Evolutionary conservation across 345 rosid genomes (phyloP).

Genomic region (Aquilaria sinensis): DNA sequence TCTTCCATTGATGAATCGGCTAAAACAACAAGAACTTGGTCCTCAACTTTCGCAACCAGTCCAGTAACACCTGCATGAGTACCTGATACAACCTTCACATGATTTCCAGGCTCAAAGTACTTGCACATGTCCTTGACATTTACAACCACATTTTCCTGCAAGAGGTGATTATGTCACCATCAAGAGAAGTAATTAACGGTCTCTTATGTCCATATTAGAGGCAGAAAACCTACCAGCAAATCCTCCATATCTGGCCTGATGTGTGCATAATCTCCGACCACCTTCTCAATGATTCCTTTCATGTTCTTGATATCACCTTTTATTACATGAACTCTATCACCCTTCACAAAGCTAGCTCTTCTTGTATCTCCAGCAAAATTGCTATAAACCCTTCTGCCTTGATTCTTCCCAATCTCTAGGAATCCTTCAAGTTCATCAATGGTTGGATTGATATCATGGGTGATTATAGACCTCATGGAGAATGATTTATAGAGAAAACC

Average conservation of each 20-base stretch:
- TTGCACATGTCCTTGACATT: constrained; percentile 80
- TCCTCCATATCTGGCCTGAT: constrained; percentile 76
- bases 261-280: constrained; percentile 75
- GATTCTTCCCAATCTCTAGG: constrained; percentile 64
- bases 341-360: constrained; percentile 89
- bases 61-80: constrained; percentile 88
- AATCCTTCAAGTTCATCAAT: constrained; percentile 93
- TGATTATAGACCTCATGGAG: constrained; percentile 70
- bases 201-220: neutral
- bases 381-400: constrained; percentile 59
- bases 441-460: constrained; percentile 64
- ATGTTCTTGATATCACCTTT: constrained; percentile 86
- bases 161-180: constrained; percentile 4
- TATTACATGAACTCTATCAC: constrained; percentile 78
- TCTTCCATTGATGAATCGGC: constrained; percentile 87
- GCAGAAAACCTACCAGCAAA: constrained; percentile 60
- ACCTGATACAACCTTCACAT: constrained; percentile 88
- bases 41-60: constrained; percentile 89
- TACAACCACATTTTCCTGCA: constrained; percentile 71
- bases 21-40: constrained; percentile 71
- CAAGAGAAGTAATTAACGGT: neutral
- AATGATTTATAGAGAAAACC: constrained; percentile 77
- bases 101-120: constrained; percentile 90
- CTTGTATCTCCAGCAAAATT: constrained; percentile 75
- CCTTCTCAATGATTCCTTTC: constrained; percentile 93